Percentiles rank a stretch among this genome's conserved stretches.
Evolutionary conservation across 192 early-diverging fungal genomes (phyloP).

Genomic region (Coemansia sp.): DNA sequence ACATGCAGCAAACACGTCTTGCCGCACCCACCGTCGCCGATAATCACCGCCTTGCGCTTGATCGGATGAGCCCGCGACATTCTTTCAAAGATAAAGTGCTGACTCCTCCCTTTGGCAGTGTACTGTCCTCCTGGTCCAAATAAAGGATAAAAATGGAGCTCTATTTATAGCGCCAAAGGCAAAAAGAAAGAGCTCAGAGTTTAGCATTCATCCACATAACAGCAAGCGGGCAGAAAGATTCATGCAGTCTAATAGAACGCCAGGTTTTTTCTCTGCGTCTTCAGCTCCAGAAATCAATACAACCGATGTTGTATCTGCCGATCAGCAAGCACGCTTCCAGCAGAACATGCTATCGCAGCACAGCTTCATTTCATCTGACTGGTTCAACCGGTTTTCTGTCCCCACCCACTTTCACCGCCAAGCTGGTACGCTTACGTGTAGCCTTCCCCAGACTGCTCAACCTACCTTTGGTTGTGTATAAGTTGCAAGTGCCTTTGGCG

Average conservation of each 20-base stretch:
- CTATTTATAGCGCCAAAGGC: conserved; percentile 4
- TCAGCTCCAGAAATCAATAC: background rate
- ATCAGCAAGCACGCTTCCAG: background rate
- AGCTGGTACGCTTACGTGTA: background rate
- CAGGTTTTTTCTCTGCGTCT: background rate
- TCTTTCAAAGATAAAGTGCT: background rate
- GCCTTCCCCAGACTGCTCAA: background rate
- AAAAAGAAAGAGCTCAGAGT: background rate
- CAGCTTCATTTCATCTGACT: background rate
- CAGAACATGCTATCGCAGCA: background rate
- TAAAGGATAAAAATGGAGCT: background rate
- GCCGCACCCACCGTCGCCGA: conserved; percentile 92
- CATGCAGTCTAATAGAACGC: conserved; percentile 1
- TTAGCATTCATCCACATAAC: background rate
- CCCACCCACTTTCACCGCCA: background rate
- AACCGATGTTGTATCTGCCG: background rate
- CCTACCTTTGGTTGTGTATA: background rate
- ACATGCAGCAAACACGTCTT: conserved; percentile 89
- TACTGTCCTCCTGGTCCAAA: no score
- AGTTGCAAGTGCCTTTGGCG: background rate
- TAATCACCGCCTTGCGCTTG: conserved; percentile 76
- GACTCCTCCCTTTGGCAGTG: background rate
- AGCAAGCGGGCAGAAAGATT: background rate
- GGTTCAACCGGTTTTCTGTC: conserved; percentile 1
- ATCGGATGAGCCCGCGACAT: conserved; percentile 8